Percentiles rank a stretch among this genome's conserved stretches.
Evolutionary conservation across 345 rosid genomes (phyloP).

Genomic region (Gossypium mustelinum): DNA sequence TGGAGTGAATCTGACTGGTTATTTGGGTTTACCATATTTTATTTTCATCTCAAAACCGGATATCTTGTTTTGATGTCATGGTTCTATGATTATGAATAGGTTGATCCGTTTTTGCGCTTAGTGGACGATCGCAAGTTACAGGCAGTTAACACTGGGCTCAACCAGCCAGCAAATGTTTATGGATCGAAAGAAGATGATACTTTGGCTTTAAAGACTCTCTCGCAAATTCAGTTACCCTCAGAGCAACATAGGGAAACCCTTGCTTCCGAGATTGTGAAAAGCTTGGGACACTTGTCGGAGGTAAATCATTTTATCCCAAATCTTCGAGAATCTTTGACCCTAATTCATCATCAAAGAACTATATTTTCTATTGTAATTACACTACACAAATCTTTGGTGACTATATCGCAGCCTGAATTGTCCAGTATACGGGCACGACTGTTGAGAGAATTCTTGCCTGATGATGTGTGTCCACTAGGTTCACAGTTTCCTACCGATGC

Average conservation of each 20-base stretch:
- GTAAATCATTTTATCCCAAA: constrained; percentile 37
- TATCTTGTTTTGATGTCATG: not conserved
- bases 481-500: constrained; percentile 48
- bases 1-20: not conserved
- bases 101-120: constrained; percentile 74
- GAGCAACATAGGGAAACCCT: constrained; percentile 62
- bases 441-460: constrained; percentile 72
- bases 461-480: constrained; percentile 78
- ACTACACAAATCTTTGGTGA: constrained; percentile 12
- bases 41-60: not conserved
- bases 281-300: constrained; percentile 51
- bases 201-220: constrained; percentile 53
- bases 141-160: constrained; percentile 38
- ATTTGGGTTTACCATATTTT: not conserved
- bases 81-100: constrained; percentile 37
- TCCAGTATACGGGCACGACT: constrained; percentile 50
- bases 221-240: constrained; percentile 44
- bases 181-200: constrained; percentile 75
- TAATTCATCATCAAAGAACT: not conserved
- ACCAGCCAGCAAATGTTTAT: constrained; percentile 32
- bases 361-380: not conserved
- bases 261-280: constrained; percentile 62
- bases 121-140: constrained; percentile 73
- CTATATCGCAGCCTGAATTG: constrained; percentile 52
- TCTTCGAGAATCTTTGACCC: not conserved